Evolutionary conservation across 2,329 filamentous ascomycete species (phyloP).

Genomic region (Aureobasidium lini): DNA sequence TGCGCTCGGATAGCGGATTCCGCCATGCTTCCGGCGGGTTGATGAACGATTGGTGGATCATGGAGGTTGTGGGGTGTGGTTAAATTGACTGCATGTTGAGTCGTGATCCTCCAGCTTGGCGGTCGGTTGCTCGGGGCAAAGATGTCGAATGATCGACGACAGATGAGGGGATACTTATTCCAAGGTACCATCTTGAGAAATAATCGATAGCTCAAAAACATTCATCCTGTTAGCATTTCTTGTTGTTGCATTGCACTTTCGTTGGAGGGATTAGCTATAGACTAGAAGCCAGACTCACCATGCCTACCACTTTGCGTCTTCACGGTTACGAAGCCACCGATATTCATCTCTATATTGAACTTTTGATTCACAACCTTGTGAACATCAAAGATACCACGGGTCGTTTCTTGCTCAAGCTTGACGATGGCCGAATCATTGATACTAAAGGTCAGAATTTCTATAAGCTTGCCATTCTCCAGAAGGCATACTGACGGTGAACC

Average conservation of each 20-base stretch:
- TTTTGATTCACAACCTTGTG: constrained; percentile 65
- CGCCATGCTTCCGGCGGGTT: background rate
- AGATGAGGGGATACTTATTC: background rate
- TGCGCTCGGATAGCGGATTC: background rate
- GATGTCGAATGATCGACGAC: constrained; percentile 1
- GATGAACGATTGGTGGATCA: background rate
- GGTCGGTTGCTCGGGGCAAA: constrained; percentile 5
- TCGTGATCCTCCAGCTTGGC: constrained; percentile 11
- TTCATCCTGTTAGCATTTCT: background rate
- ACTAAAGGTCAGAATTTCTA: constrained; percentile 50
- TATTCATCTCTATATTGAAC: constrained; percentile 51
- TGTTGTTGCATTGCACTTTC: background rate
- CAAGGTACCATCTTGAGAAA: background rate
- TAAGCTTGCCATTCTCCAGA: too few relatives aligned
- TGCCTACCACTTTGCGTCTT: constrained; percentile 31
- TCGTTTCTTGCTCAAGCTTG: constrained; percentile 62
- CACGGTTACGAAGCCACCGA: constrained; percentile 35
- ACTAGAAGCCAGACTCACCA: constrained; percentile 17
- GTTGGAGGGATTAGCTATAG: background rate
- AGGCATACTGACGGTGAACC: background rate
- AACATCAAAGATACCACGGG: constrained; percentile 71
- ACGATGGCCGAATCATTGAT: constrained; percentile 69
- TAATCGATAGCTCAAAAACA: background rate
- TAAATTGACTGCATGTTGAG: constrained; percentile 1
- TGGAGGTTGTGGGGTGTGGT: background rate